phyloP scores from a whole-genome alignment of 2,329 filamentous ascomycete species.

The Penicillium sp. region DNA sequence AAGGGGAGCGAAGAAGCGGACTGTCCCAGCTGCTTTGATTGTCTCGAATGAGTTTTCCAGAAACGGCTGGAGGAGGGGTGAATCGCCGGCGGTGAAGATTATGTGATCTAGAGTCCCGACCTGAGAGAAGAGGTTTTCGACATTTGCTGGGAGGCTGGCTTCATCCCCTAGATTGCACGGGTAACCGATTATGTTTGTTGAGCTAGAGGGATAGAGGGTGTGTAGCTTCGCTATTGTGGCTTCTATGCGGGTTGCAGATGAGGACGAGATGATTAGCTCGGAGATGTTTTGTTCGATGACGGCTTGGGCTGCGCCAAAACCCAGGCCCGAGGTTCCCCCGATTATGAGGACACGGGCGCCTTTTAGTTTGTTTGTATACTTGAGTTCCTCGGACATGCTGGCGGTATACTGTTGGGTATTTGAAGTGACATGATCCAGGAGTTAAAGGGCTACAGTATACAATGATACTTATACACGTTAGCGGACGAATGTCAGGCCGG shows the following conservation, averaged over 20 bases:
- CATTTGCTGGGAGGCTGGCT: slow-evolving; percentile 49
- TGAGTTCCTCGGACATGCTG: slow-evolving; percentile 24
- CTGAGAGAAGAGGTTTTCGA: slow-evolving; percentile 46
- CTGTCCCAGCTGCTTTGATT: not conserved
- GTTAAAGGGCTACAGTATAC: not conserved
- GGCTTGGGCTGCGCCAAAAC: slow-evolving; percentile 57
- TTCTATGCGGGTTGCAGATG: slow-evolving; percentile 44
- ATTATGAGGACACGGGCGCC: slow-evolving; percentile 55
- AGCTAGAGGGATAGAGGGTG: slow-evolving; percentile 45
- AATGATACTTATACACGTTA: not conserved
- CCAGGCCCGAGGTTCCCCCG: slow-evolving; percentile 59
- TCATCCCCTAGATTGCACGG: slow-evolving; percentile 51
- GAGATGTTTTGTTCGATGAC: slow-evolving; percentile 54
- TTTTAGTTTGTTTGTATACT: slow-evolving; percentile 48
- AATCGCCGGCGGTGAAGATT: slow-evolving; percentile 57
- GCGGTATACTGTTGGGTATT: not conserved
- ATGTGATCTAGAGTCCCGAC: slow-evolving; percentile 52
- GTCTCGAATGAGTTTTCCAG: not conserved
- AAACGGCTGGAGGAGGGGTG: slow-evolving; percentile 6
- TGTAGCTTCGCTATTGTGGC: slow-evolving; percentile 47
- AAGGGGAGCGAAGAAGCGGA: slow-evolving; percentile 38
- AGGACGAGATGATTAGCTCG: slow-evolving; percentile 54
- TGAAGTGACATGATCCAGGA: not conserved
- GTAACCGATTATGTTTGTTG: slow-evolving; percentile 45
- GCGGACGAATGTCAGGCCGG: not conserved